Conservation (phyloP, 164 flowering plant species). For the Protea cynaroides region DNA sequence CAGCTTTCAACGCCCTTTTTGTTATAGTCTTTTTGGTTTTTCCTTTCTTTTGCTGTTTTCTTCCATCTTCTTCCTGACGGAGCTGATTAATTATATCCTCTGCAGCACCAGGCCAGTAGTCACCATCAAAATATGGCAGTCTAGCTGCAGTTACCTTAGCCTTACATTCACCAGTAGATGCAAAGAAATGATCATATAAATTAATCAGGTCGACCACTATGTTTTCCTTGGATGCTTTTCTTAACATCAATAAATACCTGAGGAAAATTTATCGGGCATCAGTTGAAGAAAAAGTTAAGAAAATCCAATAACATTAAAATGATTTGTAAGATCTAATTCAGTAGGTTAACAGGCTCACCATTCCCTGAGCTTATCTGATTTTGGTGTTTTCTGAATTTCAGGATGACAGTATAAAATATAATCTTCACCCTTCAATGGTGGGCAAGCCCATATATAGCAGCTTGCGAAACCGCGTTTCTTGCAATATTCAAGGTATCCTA, state of each 20-base stretch:
- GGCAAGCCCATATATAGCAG: constrained; percentile 99
- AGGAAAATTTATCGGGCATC: constrained; percentile 1
- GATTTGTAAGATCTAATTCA: not conserved
- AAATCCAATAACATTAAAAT: not conserved
- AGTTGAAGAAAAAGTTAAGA: not conserved
- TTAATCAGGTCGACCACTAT: constrained; percentile 89
- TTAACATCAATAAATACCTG: constrained; percentile 91
- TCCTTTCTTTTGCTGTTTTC: constrained; percentile 82
- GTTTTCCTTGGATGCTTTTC: constrained; percentile 79
- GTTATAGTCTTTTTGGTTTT: constrained; percentile 72
- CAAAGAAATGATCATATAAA: constrained; percentile 90
- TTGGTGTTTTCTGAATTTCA: constrained; percentile 97
- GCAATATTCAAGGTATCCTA: constrained; percentile 96
- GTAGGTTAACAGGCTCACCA: constrained; percentile 51
- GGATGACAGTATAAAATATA: constrained; percentile 98
- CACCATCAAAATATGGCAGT: constrained; percentile 98
- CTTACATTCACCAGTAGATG: constrained; percentile 73
- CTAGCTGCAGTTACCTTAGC: constrained; percentile 96
- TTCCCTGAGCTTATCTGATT: constrained; percentile 92
- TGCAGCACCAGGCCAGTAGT: constrained; percentile 99
- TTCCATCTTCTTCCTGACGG: constrained; percentile 90
- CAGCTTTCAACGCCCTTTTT: constrained; percentile 91
- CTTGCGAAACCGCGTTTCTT: constrained; percentile 91
- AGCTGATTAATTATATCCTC: constrained; percentile 89
- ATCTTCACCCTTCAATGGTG: constrained; percentile 98